These are phyloP conservation scores for Plectosphaerella plurivora DNA, from an alignment of 2,329 filamentous ascomycete species.

Conservation along the genomic window DNA sequence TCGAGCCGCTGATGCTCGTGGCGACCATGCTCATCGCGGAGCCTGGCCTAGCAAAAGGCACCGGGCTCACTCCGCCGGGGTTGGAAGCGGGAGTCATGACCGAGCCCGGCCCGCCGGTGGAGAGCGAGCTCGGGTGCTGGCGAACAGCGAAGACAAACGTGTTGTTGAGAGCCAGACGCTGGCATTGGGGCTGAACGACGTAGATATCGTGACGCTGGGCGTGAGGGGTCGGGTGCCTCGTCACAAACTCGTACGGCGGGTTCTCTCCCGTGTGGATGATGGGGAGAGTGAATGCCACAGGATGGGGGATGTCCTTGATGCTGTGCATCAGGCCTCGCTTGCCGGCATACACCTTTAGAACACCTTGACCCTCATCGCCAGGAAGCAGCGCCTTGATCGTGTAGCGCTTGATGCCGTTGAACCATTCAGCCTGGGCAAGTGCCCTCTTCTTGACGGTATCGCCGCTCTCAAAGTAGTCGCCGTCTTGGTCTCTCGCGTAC, in stretches of 20 bases:
- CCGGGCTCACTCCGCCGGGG: constrained; percentile 46
- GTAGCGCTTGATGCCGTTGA: constrained; percentile 80
- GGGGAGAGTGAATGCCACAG: constrained; percentile 83
- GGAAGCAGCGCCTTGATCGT: constrained; percentile 90
- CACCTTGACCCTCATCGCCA: constrained; percentile 83
- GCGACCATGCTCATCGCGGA: constrained; percentile 63
- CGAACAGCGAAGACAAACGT: constrained; percentile 96
- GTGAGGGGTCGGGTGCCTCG: constrained; percentile 91
- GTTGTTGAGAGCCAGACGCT: constrained; percentile 84
- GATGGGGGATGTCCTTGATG: constrained; percentile 92
- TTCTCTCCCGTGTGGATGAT: constrained; percentile 89
- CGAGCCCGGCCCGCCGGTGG: constrained; percentile 22
- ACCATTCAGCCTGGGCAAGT: constrained; percentile 88
- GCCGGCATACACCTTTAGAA: constrained; percentile 88
- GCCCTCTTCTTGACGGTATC: constrained; percentile 82
- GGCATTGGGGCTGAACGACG: constrained; percentile 92
- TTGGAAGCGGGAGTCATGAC: constrained; percentile 41
- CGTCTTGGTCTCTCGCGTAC: constrained; percentile 78
- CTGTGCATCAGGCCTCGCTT: constrained; percentile 96
- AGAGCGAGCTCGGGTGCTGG: constrained; percentile 70
- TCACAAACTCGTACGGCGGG: constrained; percentile 88
- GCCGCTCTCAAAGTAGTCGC: constrained; percentile 89
- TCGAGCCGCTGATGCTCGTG: constrained; percentile 53
- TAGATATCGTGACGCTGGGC: constrained; percentile 97
- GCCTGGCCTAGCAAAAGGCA: constrained; percentile 56